Percentiles rank a stretch among this genome's conserved stretches.
Conservation (phyloP, 2,329 filamentous ascomycete genomes). For the Botrytis sinoallii region DNA sequence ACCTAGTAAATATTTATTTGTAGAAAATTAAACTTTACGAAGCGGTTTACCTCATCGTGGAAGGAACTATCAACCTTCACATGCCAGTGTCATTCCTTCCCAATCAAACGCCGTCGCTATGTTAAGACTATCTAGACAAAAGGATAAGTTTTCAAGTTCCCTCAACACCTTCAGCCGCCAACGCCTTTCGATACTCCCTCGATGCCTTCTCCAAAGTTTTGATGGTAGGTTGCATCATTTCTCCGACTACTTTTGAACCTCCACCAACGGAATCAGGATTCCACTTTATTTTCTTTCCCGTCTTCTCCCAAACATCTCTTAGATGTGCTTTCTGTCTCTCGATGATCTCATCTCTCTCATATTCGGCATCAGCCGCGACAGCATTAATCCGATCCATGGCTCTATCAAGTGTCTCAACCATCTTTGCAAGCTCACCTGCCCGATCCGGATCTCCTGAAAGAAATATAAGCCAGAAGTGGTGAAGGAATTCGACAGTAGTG, state of each 20-base stretch:
- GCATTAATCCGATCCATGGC: conserved; percentile 76
- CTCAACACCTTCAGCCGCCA: conserved; percentile 56
- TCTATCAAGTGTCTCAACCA: conserved; percentile 76
- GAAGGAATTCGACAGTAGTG: conserved; percentile 92
- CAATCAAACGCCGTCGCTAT: conserved; percentile 34
- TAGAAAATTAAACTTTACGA: conserved; percentile 6
- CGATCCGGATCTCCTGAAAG: conserved; percentile 82
- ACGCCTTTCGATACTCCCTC: conserved; percentile 66
- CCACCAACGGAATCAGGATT: conserved; percentile 68
- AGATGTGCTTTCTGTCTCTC: conserved; percentile 67
- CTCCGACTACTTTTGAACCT: conserved; percentile 70
- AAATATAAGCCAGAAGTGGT: conserved; percentile 94
- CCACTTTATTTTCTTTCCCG: conserved; percentile 69
- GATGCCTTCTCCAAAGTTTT: conserved; percentile 68
- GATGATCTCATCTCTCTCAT: conserved; percentile 65
- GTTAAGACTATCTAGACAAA: conserved; percentile 11
- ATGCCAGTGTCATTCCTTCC: conserved; percentile 23
- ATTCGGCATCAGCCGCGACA: conserved; percentile 77
- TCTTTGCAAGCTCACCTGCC: conserved; percentile 73
- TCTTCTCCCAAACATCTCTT: conserved; percentile 65
- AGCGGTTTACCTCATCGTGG: not conserved
- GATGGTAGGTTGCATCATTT: conserved; percentile 72
- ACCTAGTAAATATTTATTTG: not conserved
- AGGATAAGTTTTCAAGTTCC: conserved; percentile 21
- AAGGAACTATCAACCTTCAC: conserved; percentile 3